These are phyloP conservation scores for Ascocoryne sarcoides DNA, from an alignment of 2,329 filamentous ascomycete genomes.

Conservation along the genomic window DNA sequence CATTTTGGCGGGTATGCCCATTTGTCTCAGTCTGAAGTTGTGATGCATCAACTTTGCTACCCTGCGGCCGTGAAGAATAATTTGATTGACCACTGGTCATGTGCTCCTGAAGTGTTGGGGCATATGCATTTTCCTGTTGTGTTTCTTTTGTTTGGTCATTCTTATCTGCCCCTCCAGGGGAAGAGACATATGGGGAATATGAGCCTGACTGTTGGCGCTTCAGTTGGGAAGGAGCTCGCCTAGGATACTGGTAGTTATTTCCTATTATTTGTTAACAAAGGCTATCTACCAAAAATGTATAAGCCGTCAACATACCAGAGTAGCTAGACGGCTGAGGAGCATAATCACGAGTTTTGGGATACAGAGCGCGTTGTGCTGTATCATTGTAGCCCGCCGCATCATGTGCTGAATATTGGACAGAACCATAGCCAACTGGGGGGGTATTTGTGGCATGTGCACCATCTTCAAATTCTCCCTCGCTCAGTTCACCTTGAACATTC, in stretches of 20 bases:
- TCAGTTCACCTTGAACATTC: constrained; percentile 60
- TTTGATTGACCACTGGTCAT: too few relatives aligned
- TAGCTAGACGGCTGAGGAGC: constrained; percentile 12
- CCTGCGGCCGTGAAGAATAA: too few relatives aligned
- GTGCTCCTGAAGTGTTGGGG: too few relatives aligned
- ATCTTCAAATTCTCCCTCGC: constrained; percentile 56
- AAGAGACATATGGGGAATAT: constrained; percentile 22
- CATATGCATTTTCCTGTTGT: too few relatives aligned
- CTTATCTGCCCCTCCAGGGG: constrained; percentile 10
- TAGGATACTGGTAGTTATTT: constrained; percentile 11
- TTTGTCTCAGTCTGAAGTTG: constrained; percentile 8
- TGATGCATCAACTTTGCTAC: too few relatives aligned
- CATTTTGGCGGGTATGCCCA: constrained; percentile 1
- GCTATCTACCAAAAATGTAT: constrained; percentile 2
- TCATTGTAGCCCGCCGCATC: constrained; percentile 17
- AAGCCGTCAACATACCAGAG: constrained; percentile 13
- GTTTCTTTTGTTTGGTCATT: constrained; percentile 10
- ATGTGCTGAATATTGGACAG: constrained; percentile 25
- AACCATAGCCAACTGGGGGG: constrained; percentile 10
- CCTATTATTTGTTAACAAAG: constrained; percentile 11
- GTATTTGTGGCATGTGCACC: constrained; percentile 20
- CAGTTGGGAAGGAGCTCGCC: constrained; percentile 9
- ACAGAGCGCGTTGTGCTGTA: constrained; percentile 18
- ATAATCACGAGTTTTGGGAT: constrained; percentile 14
- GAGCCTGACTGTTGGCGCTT: constrained; percentile 19